Evolutionary conservation across 2,329 filamentous ascomycete genomes (phyloP), one percentile per base, ranked within the genome.

Genomic region (Xylariaceae sp.): DNA sequence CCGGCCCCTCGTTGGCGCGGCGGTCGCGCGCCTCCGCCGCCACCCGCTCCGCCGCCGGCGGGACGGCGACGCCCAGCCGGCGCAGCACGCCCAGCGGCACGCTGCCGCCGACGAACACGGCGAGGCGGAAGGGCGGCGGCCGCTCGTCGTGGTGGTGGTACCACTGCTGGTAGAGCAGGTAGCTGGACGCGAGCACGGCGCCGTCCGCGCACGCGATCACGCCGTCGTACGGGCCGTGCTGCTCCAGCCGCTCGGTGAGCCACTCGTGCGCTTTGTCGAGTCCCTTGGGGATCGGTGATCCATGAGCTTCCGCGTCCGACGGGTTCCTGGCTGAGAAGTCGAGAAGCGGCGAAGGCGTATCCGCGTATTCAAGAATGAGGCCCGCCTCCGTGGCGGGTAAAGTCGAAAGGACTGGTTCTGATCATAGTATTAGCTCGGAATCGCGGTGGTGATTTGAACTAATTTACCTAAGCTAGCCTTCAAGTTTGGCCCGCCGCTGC

Each of bases 31-130:
- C 40, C 32, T 52, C 51, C 36, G 43, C 39, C 39, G 55, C 47
- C 4, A 46, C 40, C 3, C 24, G 23, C 13, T 53, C 47, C 3
- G 60, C 59, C 15, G 46, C 43, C 9, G 44, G 38, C 10, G 60
- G 41, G 1, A 64, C 50, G 2, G 41, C 35, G 2, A 61, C 46
- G 5, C 55, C 58, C 5, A 65, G 49, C 21, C 59, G 49, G 5
- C 41, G 37, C 19, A 65, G 37, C 15, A 38, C 23, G 3, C 6
- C 23, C 9, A 42, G 48, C 9, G 60, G 54, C 24, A 65, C 28
- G 7, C 54, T 54, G 21, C 62, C 62, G 39, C 59, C 59, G 25
- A 65, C 47, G 42, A 65, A 65, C 19, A 64, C 44, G 32, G 56
- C 63, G 5, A 57, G 59, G 16, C 47, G 47, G 43, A 66, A 64